Evolutionary conservation across 2,329 filamentous ascomycete species (phyloP).

Genomic region (Talaromyces atroroseus): DNA sequence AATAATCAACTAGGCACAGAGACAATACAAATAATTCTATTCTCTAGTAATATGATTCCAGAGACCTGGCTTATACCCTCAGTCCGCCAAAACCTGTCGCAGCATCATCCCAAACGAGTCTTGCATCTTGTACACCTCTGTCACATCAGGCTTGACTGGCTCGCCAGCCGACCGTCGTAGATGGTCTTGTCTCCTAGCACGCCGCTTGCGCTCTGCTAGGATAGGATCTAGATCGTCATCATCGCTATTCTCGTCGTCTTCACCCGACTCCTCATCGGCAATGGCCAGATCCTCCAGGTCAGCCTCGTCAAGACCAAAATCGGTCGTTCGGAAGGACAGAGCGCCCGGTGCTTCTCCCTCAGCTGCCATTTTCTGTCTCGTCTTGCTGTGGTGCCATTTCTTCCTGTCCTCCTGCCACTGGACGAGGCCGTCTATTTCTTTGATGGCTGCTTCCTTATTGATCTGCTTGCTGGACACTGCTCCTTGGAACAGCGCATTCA

Average conservation of each 20-base stretch:
- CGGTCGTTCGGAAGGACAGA: constrained; percentile 63
- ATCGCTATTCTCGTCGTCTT: constrained; percentile 60
- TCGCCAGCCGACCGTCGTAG: constrained; percentile 76
- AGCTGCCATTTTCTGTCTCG: constrained; percentile 95
- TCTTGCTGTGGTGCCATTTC: constrained; percentile 98
- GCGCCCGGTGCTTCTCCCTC: constrained; percentile 58
- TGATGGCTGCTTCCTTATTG: constrained; percentile 65
- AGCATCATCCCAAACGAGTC: constrained; percentile 79
- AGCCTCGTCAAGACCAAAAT: constrained; percentile 80
- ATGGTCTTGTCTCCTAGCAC: constrained; percentile 71
- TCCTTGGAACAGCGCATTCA: constrained; percentile 87
- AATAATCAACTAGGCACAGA: background rate
- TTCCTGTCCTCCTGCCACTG: constrained; percentile 92
- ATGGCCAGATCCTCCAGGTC: constrained; percentile 84
- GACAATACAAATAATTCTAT: too few relatives aligned
- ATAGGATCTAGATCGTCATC: constrained; percentile 84
- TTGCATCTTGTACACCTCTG: constrained; percentile 71
- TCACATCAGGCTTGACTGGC: constrained; percentile 72
- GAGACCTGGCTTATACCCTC: background rate
- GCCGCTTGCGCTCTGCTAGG: constrained; percentile 71
- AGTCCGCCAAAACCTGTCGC: constrained; percentile 72
- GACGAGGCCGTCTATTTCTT: constrained; percentile 80
- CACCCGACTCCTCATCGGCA: constrained; percentile 64
- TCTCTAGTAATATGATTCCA: too few relatives aligned
- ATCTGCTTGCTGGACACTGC: constrained; percentile 63